Conservation (phyloP, 768 basidiomycete species). For the Artomyces pyxidatus region DNA sequence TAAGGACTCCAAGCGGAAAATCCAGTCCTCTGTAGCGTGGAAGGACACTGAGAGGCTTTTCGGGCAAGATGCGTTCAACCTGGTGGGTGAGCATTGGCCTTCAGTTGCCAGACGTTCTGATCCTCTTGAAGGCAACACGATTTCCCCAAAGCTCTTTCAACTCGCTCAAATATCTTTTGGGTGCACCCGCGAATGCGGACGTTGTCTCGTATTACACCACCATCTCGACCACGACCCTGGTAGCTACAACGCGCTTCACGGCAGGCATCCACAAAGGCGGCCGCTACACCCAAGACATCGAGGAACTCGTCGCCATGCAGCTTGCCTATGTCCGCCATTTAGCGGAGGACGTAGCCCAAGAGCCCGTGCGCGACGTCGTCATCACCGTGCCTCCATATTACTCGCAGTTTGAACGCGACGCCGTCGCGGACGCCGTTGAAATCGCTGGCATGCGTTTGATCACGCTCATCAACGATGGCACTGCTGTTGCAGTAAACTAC, state of each 20-base stretch:
- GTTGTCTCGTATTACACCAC: slow-evolving; percentile 27
- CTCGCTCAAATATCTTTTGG: slow-evolving; percentile 79
- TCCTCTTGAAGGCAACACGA: slow-evolving; percentile 89
- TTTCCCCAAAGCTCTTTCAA: slow-evolving; percentile 86
- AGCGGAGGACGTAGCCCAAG: slow-evolving; percentile 68
- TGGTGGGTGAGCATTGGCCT: slow-evolving; percentile 47
- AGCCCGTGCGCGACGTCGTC: slow-evolving; percentile 76
- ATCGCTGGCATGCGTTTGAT: slow-evolving; percentile 80
- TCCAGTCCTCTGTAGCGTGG: slow-evolving; percentile 85
- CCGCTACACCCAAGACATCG: slow-evolving; percentile 67
- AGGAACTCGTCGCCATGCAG: slow-evolving; percentile 94
- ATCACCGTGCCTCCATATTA: slow-evolving; percentile 89
- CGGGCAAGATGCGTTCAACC: slow-evolving; percentile 79
- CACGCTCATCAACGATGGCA: slow-evolving; percentile 86
- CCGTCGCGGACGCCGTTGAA: slow-evolving; percentile 87
- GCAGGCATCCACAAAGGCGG: slow-evolving; percentile 37
- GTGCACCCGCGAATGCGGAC: slow-evolving; percentile 40
- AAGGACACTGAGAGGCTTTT: slow-evolving; percentile 87
- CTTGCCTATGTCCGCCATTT: slow-evolving; percentile 84
- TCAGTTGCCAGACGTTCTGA: slow-evolving; percentile 2
- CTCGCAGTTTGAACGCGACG: slow-evolving; percentile 85
- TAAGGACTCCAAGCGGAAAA: slow-evolving; percentile 95
- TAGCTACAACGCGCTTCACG: slow-evolving; percentile 45
- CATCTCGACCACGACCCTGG: slow-evolving; percentile 52
- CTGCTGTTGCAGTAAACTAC: slow-evolving; percentile 94